Percentiles rank a stretch among this genome's conserved stretches.
Conservation (phyloP, 2,329 filamentous ascomycete genomes). For the Colletotrichum echinochloae region DNA sequence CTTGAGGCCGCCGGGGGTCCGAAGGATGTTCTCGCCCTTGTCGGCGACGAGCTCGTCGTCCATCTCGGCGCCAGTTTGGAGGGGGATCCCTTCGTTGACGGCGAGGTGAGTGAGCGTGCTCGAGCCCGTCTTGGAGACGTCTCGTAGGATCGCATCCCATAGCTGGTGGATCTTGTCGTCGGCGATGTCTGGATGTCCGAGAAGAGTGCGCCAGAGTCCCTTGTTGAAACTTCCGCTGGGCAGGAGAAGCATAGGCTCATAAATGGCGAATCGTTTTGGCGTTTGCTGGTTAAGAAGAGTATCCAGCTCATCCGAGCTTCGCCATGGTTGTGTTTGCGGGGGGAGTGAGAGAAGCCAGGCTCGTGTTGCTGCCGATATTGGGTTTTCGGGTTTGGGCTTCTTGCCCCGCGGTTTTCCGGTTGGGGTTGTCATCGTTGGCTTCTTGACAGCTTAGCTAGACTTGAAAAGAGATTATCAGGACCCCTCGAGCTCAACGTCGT, state of each 20-base stretch:
- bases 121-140: slow-evolving; percentile 57
- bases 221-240: slow-evolving; percentile 68
- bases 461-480: background rate
- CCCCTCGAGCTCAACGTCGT: background rate
- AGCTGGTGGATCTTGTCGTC: slow-evolving; percentile 50
- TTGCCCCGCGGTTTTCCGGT: slow-evolving; percentile 40
- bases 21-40: slow-evolving; percentile 73
- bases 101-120: slow-evolving; percentile 67
- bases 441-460: background rate
- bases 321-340: slow-evolving; percentile 28
- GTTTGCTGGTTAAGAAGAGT: slow-evolving; percentile 54
- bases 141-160: slow-evolving; percentile 62
- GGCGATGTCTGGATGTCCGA: slow-evolving; percentile 45
- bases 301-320: slow-evolving; percentile 39
- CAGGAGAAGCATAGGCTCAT: slow-evolving; percentile 71
- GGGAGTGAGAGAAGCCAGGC: slow-evolving; percentile 50
- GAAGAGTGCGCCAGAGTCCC: slow-evolving; percentile 53
- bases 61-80: slow-evolving; percentile 46
- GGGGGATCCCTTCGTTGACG: slow-evolving; percentile 71
- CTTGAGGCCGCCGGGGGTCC: slow-evolving; percentile 77
- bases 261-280: slow-evolving; percentile 70
- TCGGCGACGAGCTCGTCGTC: slow-evolving; percentile 19
- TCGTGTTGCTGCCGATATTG: slow-evolving; percentile 51
- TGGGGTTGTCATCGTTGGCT: background rate
- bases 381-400: slow-evolving; percentile 50